Evolutionary conservation across 306 rosid genomes (phyloP).

Genomic region (Dryas alaskensis): DNA sequence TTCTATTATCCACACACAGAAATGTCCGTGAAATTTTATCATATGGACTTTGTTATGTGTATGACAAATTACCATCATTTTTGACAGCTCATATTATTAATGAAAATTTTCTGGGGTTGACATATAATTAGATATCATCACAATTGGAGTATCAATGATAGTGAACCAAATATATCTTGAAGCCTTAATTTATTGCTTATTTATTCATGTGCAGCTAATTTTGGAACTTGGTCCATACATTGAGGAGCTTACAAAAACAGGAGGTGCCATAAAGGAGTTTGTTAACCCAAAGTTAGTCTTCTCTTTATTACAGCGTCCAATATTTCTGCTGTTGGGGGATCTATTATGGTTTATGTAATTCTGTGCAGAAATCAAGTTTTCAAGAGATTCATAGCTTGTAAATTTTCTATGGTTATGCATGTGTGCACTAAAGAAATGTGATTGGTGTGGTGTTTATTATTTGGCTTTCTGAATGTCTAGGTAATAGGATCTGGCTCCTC

Average conservation of each 20-base stretch:
- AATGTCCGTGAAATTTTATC: neutral
- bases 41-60: neutral
- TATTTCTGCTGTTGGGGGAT: neutral
- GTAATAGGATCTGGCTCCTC: neutral
- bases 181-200: constrained; percentile 14
- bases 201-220: constrained; percentile 59
- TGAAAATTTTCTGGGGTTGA: neutral
- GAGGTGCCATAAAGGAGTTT: constrained; percentile 86
- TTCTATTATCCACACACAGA: too few species aligned
- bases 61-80: neutral
- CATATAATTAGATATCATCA: neutral
- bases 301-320: constrained; percentile 8
- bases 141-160: neutral
- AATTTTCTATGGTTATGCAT: neutral
- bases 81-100: neutral
- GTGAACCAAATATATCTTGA: constrained; percentile 2
- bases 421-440: neutral
- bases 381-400: neutral
- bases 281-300: constrained; percentile 89
- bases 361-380: neutral
- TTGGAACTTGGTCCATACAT: constrained; percentile 87
- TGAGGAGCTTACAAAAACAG: constrained; percentile 83
- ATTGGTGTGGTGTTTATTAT: neutral
- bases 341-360: neutral
- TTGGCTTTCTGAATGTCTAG: neutral